Evolutionary conservation across 306 rosid species (phyloP).

Genomic region (Cucurbita maxima): DNA sequence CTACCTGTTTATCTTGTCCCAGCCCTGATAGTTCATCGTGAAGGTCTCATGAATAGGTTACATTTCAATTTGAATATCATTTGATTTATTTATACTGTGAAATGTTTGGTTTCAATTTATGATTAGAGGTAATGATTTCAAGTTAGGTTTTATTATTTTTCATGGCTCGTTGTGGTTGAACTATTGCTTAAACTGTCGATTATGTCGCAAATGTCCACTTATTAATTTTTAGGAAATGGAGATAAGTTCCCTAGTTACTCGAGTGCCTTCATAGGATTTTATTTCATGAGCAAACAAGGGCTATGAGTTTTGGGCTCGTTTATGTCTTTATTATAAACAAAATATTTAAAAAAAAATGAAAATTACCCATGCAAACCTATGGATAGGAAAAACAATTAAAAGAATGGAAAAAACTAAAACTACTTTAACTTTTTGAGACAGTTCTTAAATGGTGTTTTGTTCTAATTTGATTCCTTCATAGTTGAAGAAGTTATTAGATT

Average conservation of each 20-base stretch:
- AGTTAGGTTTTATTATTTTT: background rate
- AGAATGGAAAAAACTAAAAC: background rate
- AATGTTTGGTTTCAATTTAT: background rate
- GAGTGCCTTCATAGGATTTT: background rate
- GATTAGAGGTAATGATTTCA: background rate
- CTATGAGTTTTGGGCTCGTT: background rate
- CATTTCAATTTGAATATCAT: background rate
- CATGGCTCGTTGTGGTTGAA: background rate
- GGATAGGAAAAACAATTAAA: background rate
- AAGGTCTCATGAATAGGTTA: constrained; percentile 73
- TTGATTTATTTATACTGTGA: background rate
- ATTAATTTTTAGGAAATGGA: background rate
- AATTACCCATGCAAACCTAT: background rate
- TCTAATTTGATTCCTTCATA: background rate
- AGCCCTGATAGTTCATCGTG: constrained; percentile 83
- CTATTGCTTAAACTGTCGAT: background rate
- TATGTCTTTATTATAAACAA: background rate
- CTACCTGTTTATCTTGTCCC: constrained; percentile 91
- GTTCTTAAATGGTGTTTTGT: background rate
- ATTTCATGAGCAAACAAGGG: background rate
- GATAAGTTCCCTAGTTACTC: background rate
- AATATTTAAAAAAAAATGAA: background rate
- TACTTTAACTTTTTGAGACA: background rate
- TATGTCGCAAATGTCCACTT: background rate
- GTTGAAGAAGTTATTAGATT: background rate